Base-by-base conservation (phyloP, 2,329 filamentous ascomycete species). In the Lecanicillium sp. region DNA sequence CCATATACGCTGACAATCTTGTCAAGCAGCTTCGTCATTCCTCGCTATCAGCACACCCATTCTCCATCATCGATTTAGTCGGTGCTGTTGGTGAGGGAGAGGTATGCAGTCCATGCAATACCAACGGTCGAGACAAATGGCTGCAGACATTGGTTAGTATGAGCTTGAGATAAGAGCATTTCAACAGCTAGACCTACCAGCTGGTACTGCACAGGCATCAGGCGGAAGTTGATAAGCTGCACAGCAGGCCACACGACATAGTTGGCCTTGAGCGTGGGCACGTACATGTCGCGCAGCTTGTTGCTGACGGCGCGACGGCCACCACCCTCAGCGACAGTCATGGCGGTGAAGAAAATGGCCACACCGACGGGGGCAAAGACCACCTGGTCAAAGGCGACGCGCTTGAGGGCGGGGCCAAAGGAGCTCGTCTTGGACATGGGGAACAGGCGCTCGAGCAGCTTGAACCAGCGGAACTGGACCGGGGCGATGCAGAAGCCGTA, bases 401-500 rank as follows among this genome's bases (percentile, higher is more conserved):
- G 79, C 77, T 96, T 95, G 67, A 97, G 68, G 3, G 89, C 89
- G 26, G 90, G 89, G 2, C 75, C 71, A 42, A 89, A 84, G 2
- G 84, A 84, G 57, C 79, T 79, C 10, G 74, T 78, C 72, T 91
- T 89, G 44, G 84, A 86, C 43, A 96, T 83, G 5, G 93, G 93
- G 61, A 98, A 98, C 9, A 82, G 76, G 55, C 74, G 77, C 27
- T 83, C 86, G 54, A 98, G 73, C 66, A 95, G 90, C 44, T 81
- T 79, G 69, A 97, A 97, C 93, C 93, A 98, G 64, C 88, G 85
- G 71, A 95, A 95, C 66, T 97, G 91, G 26, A 96, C 60, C 0
- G 93, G 93, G 4, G 93, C 90, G 89, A 97, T 96, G 62, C 86
- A 79, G 71, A 97, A 96, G 63, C 90, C 90, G 66, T 97, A 98